Evolutionary conservation across 1,284 basidiomycete genomes (phyloP).

Genomic region (Trametes sp.): DNA sequence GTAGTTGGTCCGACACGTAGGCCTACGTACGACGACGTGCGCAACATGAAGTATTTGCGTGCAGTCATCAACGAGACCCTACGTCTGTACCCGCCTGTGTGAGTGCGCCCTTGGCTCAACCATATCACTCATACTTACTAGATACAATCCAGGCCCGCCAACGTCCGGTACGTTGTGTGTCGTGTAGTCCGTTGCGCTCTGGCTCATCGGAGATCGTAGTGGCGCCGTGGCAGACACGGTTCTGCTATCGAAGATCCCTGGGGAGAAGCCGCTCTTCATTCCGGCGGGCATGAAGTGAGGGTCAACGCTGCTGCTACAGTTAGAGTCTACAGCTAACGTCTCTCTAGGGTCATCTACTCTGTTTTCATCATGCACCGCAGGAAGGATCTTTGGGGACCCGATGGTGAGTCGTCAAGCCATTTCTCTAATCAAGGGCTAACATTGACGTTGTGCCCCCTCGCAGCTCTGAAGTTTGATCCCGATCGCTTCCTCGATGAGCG

Average conservation of each 20-base stretch:
- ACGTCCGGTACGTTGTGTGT: constrained; percentile 47
- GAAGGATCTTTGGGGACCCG: constrained; percentile 71
- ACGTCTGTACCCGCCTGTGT: constrained; percentile 68
- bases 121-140: neutral
- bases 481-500: constrained; percentile 51
- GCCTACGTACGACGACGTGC: constrained; percentile 49
- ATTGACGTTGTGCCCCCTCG: neutral
- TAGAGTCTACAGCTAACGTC: constrained; percentile 1
- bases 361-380: constrained; percentile 70
- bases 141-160: constrained; percentile 51
- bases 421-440: too few relatives aligned
- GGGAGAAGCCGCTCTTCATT: constrained; percentile 58
- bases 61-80: constrained; percentile 61
- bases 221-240: constrained; percentile 51
- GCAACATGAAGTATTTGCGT: constrained; percentile 51
- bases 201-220: constrained; percentile 11
- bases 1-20: constrained; percentile 40
- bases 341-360: constrained; percentile 54
- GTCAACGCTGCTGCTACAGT: too few relatives aligned
- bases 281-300: constrained; percentile 58
- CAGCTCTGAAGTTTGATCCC: constrained; percentile 50
- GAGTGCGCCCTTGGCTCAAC: constrained; percentile 30
- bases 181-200: neutral
- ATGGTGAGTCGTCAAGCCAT: constrained; percentile 47
- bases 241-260: constrained; percentile 52